Percentiles rank a stretch among this genome's conserved stretches.
These are phyloP conservation scores for Leccinellum albellum DNA, from an alignment of 768 basidiomycete genomes.

Conservation along the genomic window DNA sequence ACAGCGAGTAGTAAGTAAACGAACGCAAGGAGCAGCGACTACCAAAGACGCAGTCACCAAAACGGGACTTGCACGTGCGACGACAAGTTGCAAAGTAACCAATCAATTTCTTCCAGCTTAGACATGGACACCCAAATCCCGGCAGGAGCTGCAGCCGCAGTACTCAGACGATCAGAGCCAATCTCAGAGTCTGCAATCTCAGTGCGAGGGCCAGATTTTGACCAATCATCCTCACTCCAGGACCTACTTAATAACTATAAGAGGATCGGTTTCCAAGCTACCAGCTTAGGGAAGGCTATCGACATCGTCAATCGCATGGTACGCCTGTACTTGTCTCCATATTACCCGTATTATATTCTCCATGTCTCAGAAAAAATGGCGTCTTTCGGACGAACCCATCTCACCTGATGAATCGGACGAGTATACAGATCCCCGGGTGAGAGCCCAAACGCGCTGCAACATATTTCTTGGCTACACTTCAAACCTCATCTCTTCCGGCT, in stretches of 20 bases:
- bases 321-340: conserved; percentile 2
- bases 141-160: conserved; percentile 62
- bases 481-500: conserved; percentile 95
- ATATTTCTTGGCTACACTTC: conserved; percentile 98
- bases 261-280: conserved; percentile 97
- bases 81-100: conserved; percentile 5
- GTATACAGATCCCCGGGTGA: conserved; percentile 52
- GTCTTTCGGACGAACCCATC: conserved; percentile 81
- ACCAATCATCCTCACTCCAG: conserved; percentile 59
- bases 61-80: conserved; percentile 25
- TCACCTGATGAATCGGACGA: conserved; percentile 68
- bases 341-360: not conserved
- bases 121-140: conserved; percentile 39
- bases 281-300: conserved; percentile 82
- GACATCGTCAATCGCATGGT: conserved; percentile 95
- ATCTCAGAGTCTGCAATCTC: conserved; percentile 60
- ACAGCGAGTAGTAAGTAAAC: not conserved
- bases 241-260: conserved; percentile 76
- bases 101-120: not conserved
- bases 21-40: not conserved
- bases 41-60: not conserved
- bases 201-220: conserved; percentile 87
- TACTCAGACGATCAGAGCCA: conserved; percentile 72
- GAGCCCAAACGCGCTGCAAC: conserved; percentile 71
- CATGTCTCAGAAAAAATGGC: conserved; percentile 69